A percentile compares a stretch with the other conserved stretches of the same genome.
Evolutionary conservation across 2,329 filamentous ascomycete genomes (phyloP).

Genomic region (Arthrobotrys sinensis): DNA sequence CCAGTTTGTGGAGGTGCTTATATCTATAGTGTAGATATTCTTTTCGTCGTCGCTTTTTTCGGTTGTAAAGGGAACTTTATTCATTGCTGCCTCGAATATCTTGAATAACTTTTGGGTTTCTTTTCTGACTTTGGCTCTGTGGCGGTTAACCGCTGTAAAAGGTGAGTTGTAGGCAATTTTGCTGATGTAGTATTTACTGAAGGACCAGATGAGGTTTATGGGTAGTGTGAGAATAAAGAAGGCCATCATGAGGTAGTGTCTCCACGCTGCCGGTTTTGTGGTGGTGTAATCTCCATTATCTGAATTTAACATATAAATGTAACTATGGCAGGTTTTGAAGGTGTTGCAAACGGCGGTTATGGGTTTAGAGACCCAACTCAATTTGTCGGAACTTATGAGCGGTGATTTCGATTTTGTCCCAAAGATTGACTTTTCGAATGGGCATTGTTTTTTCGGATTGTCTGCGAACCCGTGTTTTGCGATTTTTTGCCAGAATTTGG

Average conservation of each 20-base stretch:
- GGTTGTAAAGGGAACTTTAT: conserved; percentile 22
- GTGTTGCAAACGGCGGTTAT: conserved; percentile 4
- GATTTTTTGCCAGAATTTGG: conserved; percentile 25
- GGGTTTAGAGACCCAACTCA: neutral
- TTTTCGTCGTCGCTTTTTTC: conserved; percentile 4
- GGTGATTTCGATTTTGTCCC: neutral
- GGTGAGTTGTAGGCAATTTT: neutral
- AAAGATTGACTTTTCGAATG: conserved; percentile 5
- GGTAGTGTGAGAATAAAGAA: conserved; percentile 11
- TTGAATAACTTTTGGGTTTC: conserved; percentile 11
- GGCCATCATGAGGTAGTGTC: conserved; percentile 1
- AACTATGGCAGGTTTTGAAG: neutral
- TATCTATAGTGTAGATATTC: conserved; percentile 14
- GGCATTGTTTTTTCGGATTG: neutral
- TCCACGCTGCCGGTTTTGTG: conserved; percentile 1
- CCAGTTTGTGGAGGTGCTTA: conserved; percentile 17
- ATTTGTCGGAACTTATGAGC: neutral
- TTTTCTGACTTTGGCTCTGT: conserved; percentile 6
- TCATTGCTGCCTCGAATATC: conserved; percentile 20
- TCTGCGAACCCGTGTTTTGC: conserved; percentile 20
- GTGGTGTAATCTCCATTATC: conserved; percentile 7
- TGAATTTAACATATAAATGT: conserved; percentile 19
- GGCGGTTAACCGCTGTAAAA: conserved; percentile 3
- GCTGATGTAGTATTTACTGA: neutral
- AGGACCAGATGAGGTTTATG: neutral